Base-by-base conservation (phyloP, 805 yeast species). In the Kockiozyma suomiensis region DNA sequence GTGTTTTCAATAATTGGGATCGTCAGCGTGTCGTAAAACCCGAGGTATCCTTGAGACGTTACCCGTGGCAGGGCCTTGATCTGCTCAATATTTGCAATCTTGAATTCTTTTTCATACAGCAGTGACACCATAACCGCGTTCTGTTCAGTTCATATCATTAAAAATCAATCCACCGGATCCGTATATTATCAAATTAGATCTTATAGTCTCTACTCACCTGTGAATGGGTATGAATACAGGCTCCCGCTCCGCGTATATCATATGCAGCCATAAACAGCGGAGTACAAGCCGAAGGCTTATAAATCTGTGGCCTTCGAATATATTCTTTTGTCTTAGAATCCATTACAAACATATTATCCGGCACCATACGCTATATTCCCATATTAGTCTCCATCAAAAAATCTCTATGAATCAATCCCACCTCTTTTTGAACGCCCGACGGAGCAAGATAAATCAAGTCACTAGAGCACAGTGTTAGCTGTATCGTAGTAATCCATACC, bases 171-270 rank as follows among this genome's bases (percentile, higher is more conserved):
- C 8, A 33, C 26, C 42, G 30, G 37, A 37, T n/a, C n/a, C n/a
- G n/a, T n/a, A n/a, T n/a, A n/a, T n/a, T n/a, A n/a, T n/a, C n/a
- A n/a, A n/a, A n/a, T n/a, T n/a, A n/a, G n/a, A n/a, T n/a, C 51
- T 6, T 7, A 12, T n/a, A 32, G 21, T 4, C 23, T 4, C 30
- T 33, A 41, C 54, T 6, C 43, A 64, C 83, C 69, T 86, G 93
- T 0, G 97, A 91, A 72, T 92, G 98, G 0, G 97, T 92, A 73
- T 92, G 98, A 60, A 92, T 91, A 72, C 96, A 89, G 1, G 97
- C 97, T 7, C 96, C 96, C 1, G 96, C 94, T 58, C 81, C 80
- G 66, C 93, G 79, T 72, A 82, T 70, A 25, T 77, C 78, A 74
- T 86, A 85, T 65, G 90, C 83, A 42, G 91, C 84, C 76, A 87